Evolutionary conservation across 2,329 filamentous ascomycete genomes (phyloP), one percentile per base, ranked within the genome.

Genomic region (Xylaria sp.): DNA sequence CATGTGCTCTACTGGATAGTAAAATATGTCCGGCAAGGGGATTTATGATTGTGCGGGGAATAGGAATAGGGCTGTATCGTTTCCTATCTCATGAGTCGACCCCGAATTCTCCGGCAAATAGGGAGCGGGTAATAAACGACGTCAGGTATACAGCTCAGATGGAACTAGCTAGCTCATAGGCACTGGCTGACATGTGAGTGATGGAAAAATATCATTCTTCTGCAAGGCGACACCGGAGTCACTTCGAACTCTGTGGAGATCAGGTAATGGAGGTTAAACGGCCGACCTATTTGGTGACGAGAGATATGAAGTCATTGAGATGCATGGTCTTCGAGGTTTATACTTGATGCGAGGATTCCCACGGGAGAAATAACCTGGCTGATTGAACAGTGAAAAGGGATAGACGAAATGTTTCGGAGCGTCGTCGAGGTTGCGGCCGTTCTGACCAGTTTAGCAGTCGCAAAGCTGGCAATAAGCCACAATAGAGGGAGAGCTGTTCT

Each of bases 131-230:
- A 23, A 2, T 16, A 23, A 7, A 39, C 19, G 19, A 54, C 13
- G 37, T n/a, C 44, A 46, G 23, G 42, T 13, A 16, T 46, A n/a
- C 16, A 37, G 11, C 19, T 19, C 4, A 52, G 44, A 42, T 42
- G 37, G 11, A 47, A 52, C 54, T 50, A 16, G 16, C 18, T 42
- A 8, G 39, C 42, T n/a, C 39, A 57, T 59, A n/a, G 8, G 37
- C 9, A 42, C 18, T 19, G 30, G 39, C 47, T 44, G 59, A 46
- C 11, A 11, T n/a, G 39, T 64, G 60, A 64, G 60, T 64, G 64
- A 65, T 37, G 64, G 64, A 60, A 65, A 65, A 65, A 59, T 56
- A 61, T 16, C 46, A 50, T 56, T 44, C 55, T 44, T 23, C 35
- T 55, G 35, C 13, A 52, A 39, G 52, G 39, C 46, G 44, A 35